These are phyloP conservation scores for Calvatia gigantea DNA, from an alignment of 768 basidiomycete species.

Conservation along the genomic window DNA sequence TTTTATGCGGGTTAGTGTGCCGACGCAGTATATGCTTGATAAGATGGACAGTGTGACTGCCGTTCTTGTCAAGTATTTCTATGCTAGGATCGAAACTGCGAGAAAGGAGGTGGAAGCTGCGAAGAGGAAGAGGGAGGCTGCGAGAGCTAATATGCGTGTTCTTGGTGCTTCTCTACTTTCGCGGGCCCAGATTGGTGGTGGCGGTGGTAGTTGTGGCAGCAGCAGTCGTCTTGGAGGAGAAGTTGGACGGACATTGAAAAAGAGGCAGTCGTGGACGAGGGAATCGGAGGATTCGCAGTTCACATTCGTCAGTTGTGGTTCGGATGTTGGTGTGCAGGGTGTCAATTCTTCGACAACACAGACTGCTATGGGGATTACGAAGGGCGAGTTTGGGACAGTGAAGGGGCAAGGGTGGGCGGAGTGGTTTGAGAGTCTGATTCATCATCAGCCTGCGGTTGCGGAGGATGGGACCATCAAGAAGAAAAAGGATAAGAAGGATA, in stretches of 20 bases:
- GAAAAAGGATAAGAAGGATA: constrained; percentile 38
- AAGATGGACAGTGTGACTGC: neutral
- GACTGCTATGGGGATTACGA: constrained; percentile 1
- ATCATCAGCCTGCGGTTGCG: too few relatives aligned
- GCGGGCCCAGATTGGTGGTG: neutral
- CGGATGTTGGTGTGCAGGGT: neutral
- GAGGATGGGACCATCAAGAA: constrained; percentile 22
- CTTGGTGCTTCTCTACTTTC: neutral
- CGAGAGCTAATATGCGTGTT: constrained; percentile 6
- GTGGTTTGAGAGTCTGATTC: constrained; percentile 8
- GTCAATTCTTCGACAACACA: neutral
- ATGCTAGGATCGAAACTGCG: constrained; percentile 48
- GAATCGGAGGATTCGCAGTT: constrained; percentile 11
- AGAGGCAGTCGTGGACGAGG: neutral
- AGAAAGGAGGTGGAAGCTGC: constrained; percentile 45
- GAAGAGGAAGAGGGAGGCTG: constrained; percentile 27
- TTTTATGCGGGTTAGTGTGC: constrained; percentile 1
- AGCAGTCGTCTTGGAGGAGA: too few relatives aligned
- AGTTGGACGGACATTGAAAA: neutral
- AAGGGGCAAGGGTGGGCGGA: constrained; percentile 7
- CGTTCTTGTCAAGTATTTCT: constrained; percentile 45
- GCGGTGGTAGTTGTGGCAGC: neutral
- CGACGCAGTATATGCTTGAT: constrained; percentile 9
- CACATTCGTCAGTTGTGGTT: constrained; percentile 3
- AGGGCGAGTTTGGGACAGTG: neutral